Evolutionary conservation across 495 filamentous ascomycete species (phyloP).

Genomic region (Cairneyella variabilis): DNA sequence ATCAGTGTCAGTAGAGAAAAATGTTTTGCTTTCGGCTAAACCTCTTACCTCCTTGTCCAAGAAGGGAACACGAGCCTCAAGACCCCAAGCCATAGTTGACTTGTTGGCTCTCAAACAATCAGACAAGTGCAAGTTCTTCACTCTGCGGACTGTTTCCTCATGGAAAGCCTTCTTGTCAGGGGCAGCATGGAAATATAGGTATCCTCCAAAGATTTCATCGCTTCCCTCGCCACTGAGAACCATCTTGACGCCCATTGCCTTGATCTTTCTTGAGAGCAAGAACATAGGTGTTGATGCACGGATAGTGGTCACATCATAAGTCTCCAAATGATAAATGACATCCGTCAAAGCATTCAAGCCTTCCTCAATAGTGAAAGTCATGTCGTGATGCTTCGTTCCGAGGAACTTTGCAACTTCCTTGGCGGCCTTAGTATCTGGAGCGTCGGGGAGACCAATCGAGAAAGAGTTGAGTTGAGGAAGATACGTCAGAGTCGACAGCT

Average conservation of each 20-base stretch:
- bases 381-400: slow-evolving; percentile 93
- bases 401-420: slow-evolving; percentile 89
- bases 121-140: slow-evolving; percentile 92
- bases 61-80: slow-evolving; percentile 97
- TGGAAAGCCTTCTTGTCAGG: slow-evolving; percentile 90
- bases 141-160: slow-evolving; percentile 82
- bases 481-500: slow-evolving; percentile 84
- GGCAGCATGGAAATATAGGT: slow-evolving; percentile 96
- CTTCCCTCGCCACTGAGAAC: slow-evolving; percentile 93
- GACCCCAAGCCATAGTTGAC: slow-evolving; percentile 97
- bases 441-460: slow-evolving; percentile 89
- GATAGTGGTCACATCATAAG: slow-evolving; percentile 97
- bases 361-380: slow-evolving; percentile 97
- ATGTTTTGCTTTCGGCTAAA: neutral
- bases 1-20: slow-evolving; percentile 4
- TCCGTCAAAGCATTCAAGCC: slow-evolving; percentile 93
- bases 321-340: slow-evolving; percentile 97
- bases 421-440: slow-evolving; percentile 87
- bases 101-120: slow-evolving; percentile 98
- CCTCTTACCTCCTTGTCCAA: slow-evolving; percentile 74
- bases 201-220: slow-evolving; percentile 97
- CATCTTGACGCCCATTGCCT: slow-evolving; percentile 99
- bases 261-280: slow-evolving; percentile 94
- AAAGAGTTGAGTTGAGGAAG: slow-evolving; percentile 96
- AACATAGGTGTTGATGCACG: slow-evolving; percentile 99